Percentiles rank a stretch among this genome's conserved stretches.
Conservation (phyloP, 805 yeast species). For the Spathaspora hagerdaliae region DNA sequence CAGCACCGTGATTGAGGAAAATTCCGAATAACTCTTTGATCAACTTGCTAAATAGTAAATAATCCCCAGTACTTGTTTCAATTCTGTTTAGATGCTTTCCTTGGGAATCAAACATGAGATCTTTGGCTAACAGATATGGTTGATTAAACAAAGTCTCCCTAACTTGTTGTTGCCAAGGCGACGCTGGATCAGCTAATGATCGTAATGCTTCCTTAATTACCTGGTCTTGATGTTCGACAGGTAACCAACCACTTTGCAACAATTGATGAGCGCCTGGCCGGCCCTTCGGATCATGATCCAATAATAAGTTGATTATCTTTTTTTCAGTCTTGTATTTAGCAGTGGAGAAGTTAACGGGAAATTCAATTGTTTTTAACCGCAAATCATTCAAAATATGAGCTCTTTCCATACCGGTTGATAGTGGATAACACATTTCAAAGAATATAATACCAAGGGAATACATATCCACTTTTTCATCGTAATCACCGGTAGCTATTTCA, state of each 20-base stretch:
- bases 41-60: slow-evolving; percentile 56
- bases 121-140: slow-evolving; percentile 81
- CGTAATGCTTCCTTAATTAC: slow-evolving; percentile 83
- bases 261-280: slow-evolving; percentile 80
- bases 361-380: slow-evolving; percentile 54
- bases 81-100: background rate
- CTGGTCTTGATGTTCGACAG: slow-evolving; percentile 87
- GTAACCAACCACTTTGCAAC: slow-evolving; percentile 76
- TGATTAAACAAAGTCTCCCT: slow-evolving; percentile 81
- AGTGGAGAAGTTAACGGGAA: slow-evolving; percentile 66
- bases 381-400: slow-evolving; percentile 65
- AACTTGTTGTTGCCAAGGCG: slow-evolving; percentile 93
- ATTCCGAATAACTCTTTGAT: slow-evolving; percentile 56
- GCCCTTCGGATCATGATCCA: slow-evolving; percentile 73
- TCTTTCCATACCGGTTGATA: slow-evolving; percentile 93
- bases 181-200: slow-evolving; percentile 81
- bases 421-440: slow-evolving; percentile 86
- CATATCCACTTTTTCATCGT: slow-evolving; percentile 93
- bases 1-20: slow-evolving; percentile 81
- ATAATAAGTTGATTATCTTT: slow-evolving; percentile 58
- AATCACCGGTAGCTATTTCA: slow-evolving; percentile 77
- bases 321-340: slow-evolving; percentile 54
- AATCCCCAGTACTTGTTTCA: slow-evolving; percentile 31
- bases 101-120: slow-evolving; percentile 69
- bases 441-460: slow-evolving; percentile 92